Evolutionary conservation across 129 eudicot genomes (phyloP).

Genomic region (Flaveria brownii): DNA sequence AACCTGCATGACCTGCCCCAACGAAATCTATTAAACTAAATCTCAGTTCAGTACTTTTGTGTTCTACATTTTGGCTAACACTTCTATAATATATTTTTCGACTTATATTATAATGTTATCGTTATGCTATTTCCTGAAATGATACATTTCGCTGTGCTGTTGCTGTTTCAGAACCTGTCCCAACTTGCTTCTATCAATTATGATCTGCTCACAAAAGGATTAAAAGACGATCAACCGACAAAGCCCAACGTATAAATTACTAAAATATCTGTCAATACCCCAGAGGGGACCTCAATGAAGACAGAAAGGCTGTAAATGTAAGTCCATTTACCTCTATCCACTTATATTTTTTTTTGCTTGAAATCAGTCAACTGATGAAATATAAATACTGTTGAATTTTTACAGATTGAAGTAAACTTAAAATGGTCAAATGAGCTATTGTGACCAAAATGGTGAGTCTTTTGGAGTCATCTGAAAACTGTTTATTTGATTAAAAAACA

Average conservation of each 20-base stretch:
- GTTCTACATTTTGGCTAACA: background rate
- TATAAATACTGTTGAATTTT: slow-evolving; percentile 11
- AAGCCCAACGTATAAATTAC: slow-evolving; percentile 42
- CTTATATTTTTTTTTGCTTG: background rate
- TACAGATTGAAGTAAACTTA: slow-evolving; percentile 30
- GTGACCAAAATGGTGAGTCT: slow-evolving; percentile 19
- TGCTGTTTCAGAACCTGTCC: slow-evolving; percentile 73
- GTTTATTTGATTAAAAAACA: slow-evolving; percentile 12
- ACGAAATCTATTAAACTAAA: background rate
- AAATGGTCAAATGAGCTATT: slow-evolving; percentile 22
- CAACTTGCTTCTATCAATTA: slow-evolving; percentile 98
- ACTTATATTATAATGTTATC: background rate
- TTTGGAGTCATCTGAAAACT: slow-evolving; percentile 24
- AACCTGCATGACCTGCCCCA: background rate
- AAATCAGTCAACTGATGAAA: slow-evolving; percentile 23
- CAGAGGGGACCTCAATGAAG: slow-evolving; percentile 9
- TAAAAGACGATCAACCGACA: slow-evolving; percentile 74
- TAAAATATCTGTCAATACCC: slow-evolving; percentile 1
- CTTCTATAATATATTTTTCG: background rate
- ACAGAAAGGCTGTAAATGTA: slow-evolving; percentile 37
- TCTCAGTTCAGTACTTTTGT: background rate
- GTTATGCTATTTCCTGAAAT: background rate
- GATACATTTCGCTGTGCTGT: background rate
- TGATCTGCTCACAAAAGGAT: slow-evolving; percentile 73
- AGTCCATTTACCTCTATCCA: slow-evolving; percentile 13